Base-by-base conservation (phyloP, 1,284 basidiomycete genomes). In the Cryptococcus sp. region DNA sequence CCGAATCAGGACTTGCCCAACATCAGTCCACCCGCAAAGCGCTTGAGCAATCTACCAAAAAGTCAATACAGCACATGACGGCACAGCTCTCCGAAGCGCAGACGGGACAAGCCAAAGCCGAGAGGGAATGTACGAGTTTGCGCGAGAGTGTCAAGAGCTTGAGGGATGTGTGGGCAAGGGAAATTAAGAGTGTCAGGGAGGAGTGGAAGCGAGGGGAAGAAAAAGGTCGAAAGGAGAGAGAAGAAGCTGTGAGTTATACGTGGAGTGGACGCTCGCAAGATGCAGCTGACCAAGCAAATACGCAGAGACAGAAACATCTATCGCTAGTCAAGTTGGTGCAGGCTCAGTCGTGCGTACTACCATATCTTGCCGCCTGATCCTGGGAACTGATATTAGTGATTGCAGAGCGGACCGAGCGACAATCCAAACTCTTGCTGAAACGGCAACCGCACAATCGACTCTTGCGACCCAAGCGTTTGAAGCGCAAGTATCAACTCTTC, bases 121-220 rank as follows among this genome's bases (percentile, higher is more conserved):
- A 78, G 54, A 56, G 68, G 6, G 77, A 79, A 57, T 54, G 61
- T 22, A 50, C 59, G 8, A 65, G 64, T n/a, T 53, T 78, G 19
- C 63, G 71, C 22, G 76, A 77, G 19, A 61, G 69, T 11, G 65
- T 79, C 10, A 63, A 63, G 48, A 69, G 69, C 39, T 52, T 77
- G 46, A 69, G 70, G 25, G 75, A 74, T 53, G 67, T 65, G 8
- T 78, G 76, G 75, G 61, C 63, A 10, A 67, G 75, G 46, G 76
- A 79, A 19, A 64, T 75, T 23, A 70, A 65, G 46, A 57, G 49
- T 3, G 66, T 75, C 25, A 62, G 59, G 45, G 68, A 66, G 19
- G 76, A 75, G 52, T 63, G 67, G 54, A 64, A 57, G 48, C 57
- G 52, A 15, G 55, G 61, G 10, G 58, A 66, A 19, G 70, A 72